Percentiles rank a stretch among this genome's conserved stretches.
Evolutionary conservation across 257 asterid genomes (phyloP).

Genomic region (Ilex aquifolium): DNA sequence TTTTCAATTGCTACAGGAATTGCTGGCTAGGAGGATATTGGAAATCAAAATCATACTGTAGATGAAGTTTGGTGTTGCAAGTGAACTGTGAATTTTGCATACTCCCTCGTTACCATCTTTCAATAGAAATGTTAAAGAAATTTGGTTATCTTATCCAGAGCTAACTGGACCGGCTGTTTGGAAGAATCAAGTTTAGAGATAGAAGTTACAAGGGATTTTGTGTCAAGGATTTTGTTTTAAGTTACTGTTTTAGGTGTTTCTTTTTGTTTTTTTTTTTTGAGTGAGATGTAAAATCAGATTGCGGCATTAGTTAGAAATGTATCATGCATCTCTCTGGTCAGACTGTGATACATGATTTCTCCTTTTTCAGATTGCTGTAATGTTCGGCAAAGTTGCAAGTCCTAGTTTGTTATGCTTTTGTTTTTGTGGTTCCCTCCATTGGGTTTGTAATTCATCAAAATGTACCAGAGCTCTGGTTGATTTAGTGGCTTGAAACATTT

Average conservation of each 20-base stretch:
- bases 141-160: conserved; percentile 18
- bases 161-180: conserved; percentile 20
- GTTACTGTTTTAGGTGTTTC: conserved; percentile 10
- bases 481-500: no score
- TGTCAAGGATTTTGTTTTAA: background rate
- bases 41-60: conserved; percentile 6
- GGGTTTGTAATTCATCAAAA: no score
- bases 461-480: no score
- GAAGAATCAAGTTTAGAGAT: conserved; percentile 16
- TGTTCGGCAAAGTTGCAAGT: no score
- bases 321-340: conserved; percentile 22
- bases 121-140: conserved; percentile 9
- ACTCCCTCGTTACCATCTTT: conserved; percentile 6
- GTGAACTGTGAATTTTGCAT: conserved; percentile 25
- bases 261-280: conserved; percentile 12
- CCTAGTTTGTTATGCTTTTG: no score
- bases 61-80: conserved; percentile 15
- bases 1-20: conserved; percentile 15
- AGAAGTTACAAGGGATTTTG: conserved; percentile 19
- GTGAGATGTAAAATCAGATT: conserved; percentile 22
- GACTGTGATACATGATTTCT: conserved; percentile 11
- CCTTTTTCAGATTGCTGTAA: no score
- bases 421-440: no score
- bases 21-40: conserved; percentile 17
- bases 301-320: conserved; percentile 26